Evolutionary conservation across 768 basidiomycete genomes (phyloP).

Genomic region (Russula earlei): DNA sequence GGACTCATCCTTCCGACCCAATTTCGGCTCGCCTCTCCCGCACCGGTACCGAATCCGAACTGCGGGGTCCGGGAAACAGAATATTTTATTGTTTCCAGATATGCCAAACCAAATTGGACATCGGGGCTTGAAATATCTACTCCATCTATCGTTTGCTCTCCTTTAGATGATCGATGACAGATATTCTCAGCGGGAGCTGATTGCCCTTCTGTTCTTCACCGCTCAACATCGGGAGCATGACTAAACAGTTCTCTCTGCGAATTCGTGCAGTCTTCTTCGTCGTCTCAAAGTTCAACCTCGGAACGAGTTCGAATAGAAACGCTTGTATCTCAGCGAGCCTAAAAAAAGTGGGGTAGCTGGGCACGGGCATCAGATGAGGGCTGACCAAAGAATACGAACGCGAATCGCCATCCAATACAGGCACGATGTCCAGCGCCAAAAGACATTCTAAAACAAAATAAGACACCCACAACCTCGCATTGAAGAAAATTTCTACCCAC

Average conservation of each 20-base stretch:
- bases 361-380: neutral
- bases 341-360: neutral
- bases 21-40: no score
- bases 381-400: neutral
- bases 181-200: slow-evolving; percentile 12
- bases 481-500: neutral
- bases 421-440: slow-evolving; percentile 13
- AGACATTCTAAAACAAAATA: neutral
- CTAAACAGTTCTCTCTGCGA: slow-evolving; percentile 22
- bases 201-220: slow-evolving; percentile 13
- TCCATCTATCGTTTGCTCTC: neutral
- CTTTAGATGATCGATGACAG: slow-evolving; percentile 1
- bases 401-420: slow-evolving; percentile 15
- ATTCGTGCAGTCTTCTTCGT: slow-evolving; percentile 26
- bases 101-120: no score
- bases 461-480: neutral
- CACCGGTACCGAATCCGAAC: no score
- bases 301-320: slow-evolving; percentile 47
- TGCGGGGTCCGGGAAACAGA: no score
- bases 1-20: no score
- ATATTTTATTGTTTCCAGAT: no score
- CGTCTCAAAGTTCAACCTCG: slow-evolving; percentile 41
- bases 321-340: slow-evolving; percentile 43
- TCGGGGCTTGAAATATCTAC: no score
- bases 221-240: slow-evolving; percentile 11